Evolutionary conservation across 2,329 filamentous ascomycete species (phyloP).

Genomic region (Alternaria ventricosa): DNA sequence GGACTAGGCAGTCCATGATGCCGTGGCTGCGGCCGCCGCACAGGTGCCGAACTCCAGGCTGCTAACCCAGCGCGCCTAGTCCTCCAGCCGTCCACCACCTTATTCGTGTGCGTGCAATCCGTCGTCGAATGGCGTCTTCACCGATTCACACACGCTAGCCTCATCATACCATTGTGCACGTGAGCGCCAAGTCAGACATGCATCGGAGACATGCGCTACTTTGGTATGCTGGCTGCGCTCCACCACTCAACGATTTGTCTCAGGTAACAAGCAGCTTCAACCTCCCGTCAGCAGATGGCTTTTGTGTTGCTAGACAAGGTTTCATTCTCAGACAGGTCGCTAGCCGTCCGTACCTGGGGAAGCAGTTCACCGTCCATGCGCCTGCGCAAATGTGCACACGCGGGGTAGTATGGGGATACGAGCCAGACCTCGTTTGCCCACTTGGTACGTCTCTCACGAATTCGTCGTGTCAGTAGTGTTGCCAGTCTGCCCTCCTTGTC

Average conservation of each 20-base stretch:
- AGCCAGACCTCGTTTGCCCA: constrained; percentile 6
- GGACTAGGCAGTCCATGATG: not conserved
- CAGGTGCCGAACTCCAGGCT: not conserved
- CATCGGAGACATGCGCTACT: constrained; percentile 41
- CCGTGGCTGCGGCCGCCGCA: constrained; percentile 6
- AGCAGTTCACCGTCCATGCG: constrained; percentile 15
- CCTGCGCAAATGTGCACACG: constrained; percentile 18
- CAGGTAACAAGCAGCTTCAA: constrained; percentile 33
- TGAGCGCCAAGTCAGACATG: constrained; percentile 40
- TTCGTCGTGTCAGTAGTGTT: not conserved
- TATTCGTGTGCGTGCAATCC: constrained; percentile 2
- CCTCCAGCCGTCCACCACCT: not conserved
- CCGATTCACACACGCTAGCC: constrained; percentile 23
- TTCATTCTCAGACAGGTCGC: constrained; percentile 16
- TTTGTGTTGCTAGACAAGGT: constrained; percentile 24
- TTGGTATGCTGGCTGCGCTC: constrained; percentile 28
- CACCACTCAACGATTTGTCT: constrained; percentile 38
- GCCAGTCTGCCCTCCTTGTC: not conserved
- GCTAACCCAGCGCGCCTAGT: not conserved
- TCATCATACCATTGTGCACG: constrained; percentile 22
- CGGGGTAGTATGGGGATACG: constrained; percentile 29
- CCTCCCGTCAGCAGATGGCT: constrained; percentile 33
- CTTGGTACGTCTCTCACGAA: not conserved
- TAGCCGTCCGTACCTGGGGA: constrained; percentile 27
- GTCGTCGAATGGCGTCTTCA: constrained; percentile 21